Percentiles rank a stretch among this genome's conserved stretches.
Evolutionary conservation across 1,284 basidiomycete genomes (phyloP).

Genomic region (Quambalaria eucalypti): DNA sequence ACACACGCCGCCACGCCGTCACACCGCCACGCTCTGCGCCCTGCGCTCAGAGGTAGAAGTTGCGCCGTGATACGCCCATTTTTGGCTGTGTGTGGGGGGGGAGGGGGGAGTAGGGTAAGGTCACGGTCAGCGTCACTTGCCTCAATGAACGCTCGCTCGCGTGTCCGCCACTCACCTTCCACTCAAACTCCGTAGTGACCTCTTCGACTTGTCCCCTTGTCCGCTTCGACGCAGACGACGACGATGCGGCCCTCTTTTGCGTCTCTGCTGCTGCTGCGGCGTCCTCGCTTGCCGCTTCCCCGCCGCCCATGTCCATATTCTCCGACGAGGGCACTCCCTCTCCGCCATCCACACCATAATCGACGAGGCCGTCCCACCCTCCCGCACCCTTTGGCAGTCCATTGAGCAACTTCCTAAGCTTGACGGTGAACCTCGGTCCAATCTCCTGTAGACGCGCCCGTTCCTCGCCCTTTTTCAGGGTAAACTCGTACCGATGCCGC

Average conservation of each 20-base stretch:
- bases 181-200: constrained; percentile 33
- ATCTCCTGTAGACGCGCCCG: constrained; percentile 95
- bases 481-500: constrained; percentile 86
- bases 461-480: constrained; percentile 53
- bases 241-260: too few relatives aligned
- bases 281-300: background rate
- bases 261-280: background rate
- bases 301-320: background rate
- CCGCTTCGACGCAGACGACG: too few relatives aligned
- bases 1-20: too few relatives aligned
- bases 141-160: background rate
- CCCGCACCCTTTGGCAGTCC: constrained; percentile 61
- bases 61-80: constrained; percentile 16
- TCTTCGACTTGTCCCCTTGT: constrained; percentile 25
- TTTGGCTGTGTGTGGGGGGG: constrained; percentile 11
- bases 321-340: background rate
- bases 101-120: background rate
- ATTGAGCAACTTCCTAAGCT: constrained; percentile 78
- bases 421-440: constrained; percentile 91
- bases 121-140: background rate
- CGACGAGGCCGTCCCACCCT: constrained; percentile 59
- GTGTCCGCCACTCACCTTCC: constrained; percentile 34
- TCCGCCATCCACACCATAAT: constrained; percentile 50
- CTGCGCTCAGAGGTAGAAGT: constrained; percentile 14
- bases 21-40: too few relatives aligned